Evolutionary conservation across 805 yeast genomes (phyloP).

Genomic region (Kodamaea hsintzibuensis): DNA sequence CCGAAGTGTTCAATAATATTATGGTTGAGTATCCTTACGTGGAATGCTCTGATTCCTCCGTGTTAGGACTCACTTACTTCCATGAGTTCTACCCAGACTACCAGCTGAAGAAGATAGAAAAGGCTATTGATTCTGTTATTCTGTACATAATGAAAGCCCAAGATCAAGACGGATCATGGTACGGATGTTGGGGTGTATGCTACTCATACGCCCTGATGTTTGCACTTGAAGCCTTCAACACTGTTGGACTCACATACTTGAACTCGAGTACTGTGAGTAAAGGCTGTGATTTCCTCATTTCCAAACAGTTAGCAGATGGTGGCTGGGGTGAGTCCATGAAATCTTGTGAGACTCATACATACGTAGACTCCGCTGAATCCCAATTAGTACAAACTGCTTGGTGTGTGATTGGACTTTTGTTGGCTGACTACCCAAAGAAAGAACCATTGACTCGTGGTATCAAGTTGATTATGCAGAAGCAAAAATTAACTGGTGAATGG

Average conservation of each 20-base stretch:
- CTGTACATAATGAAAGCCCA: constrained; percentile 71
- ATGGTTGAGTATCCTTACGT: constrained; percentile 99
- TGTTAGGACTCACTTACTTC: constrained; percentile 83
- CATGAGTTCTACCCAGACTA: constrained; percentile 62
- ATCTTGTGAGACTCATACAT: constrained; percentile 77
- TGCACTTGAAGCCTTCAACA: constrained; percentile 87
- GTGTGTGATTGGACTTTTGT: constrained; percentile 79
- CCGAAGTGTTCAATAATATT: constrained; percentile 96
- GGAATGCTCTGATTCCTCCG: constrained; percentile 96
- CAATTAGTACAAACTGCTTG: constrained; percentile 90
- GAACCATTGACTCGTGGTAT: constrained; percentile 65
- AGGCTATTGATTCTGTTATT: constrained; percentile 75
- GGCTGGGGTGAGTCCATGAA: constrained; percentile 98
- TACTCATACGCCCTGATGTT: constrained; percentile 96
- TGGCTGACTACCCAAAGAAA: constrained; percentile 78
- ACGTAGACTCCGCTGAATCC: constrained; percentile 64
- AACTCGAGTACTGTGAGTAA: constrained; percentile 61
- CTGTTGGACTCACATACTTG: constrained; percentile 62
- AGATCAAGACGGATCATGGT: constrained; percentile 88
- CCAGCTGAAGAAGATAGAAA: constrained; percentile 60
- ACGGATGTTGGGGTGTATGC: constrained; percentile 98
- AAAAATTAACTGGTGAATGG: constrained; percentile 80
- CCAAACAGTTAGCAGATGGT: constrained; percentile 81
- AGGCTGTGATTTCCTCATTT: constrained; percentile 84
- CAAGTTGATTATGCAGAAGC: constrained; percentile 61